Conservation (phyloP, 345 rosid genomes). For the Bruguiera sexangula region DNA sequence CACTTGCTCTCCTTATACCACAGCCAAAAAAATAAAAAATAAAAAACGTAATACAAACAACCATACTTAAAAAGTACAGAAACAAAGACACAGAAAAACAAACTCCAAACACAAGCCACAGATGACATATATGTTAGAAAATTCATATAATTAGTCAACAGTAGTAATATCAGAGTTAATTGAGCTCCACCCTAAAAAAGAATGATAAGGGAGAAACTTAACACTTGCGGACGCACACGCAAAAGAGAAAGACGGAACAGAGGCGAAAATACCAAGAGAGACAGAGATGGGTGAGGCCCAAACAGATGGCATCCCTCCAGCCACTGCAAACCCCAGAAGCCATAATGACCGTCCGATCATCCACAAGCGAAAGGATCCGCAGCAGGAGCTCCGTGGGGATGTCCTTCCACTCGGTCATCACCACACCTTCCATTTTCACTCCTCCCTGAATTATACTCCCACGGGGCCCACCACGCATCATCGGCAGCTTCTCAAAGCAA, state of each 20-base stretch:
- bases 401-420: constrained; percentile 75
- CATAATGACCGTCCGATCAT: constrained; percentile 65
- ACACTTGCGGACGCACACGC: no score
- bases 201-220: no score
- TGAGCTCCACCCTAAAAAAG: not conserved
- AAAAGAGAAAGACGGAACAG: not conserved
- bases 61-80: not conserved
- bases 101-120: not conserved
- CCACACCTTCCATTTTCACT: constrained; percentile 43
- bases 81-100: not conserved
- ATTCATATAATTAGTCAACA: no score
- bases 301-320: constrained; percentile 83
- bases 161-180: no score
- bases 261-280: constrained; percentile 58
- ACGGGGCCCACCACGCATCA: constrained; percentile 29
- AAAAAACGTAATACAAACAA: not conserved
- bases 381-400: constrained; percentile 81
- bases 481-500: constrained; percentile 58
- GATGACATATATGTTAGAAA: not conserved
- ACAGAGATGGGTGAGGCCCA: constrained; percentile 73
- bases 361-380: constrained; percentile 66
- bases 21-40: no score
- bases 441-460: constrained; percentile 14
- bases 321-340: constrained; percentile 90
- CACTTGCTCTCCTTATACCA: no score